Evolutionary conservation across 2,329 filamentous ascomycete species (phyloP), one percentile per base, ranked within the genome.

Genomic region (Sporothrix dimorphospora): DNA sequence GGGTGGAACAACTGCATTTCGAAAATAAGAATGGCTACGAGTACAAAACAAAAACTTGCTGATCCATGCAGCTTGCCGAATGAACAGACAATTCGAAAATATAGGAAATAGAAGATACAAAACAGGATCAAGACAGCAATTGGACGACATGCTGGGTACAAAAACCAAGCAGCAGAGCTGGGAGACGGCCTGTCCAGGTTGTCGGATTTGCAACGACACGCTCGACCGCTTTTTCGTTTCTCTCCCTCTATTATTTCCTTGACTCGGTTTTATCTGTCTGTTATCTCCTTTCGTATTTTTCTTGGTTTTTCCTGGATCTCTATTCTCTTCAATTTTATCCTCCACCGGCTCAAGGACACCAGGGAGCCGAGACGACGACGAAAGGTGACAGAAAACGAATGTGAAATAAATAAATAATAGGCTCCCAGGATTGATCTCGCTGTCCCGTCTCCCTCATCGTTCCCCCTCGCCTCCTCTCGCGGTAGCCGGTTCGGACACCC

Each of bases 151-250:
- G 16, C 21, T 40, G 38, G 12, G 59, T 24, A 61, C 57, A 40
- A 4, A 42, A 42, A 14, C 34, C 57, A 42, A 24, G 57, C 42
- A n/a, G 34, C 34, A 21, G n/a, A 42, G 34, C 34, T 42, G 59
- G 19, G 34, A 63, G 38, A 24, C 34, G 57, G 34, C n/a, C 59
- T 27, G 59, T 19, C 59, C 38, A 21, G 40, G 38, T 27, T 45
- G 59, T 65, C 59, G 59, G 59, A 65, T 65, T 65, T 65, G 59
- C 57, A 45, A 42, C 12, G 40, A 45, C 12, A 63, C 59, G 59
- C 8, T 14, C 59, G 59, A 65, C 59, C 59, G 38, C 59, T 27
- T 30, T 16, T 21, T 12, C 16, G 12, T 14, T 27, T 27, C n/a
- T 65, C 16, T 40, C 6, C 9, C 42, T 24, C 38, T 63, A 8